Base-by-base conservation (phyloP, 306 rosid species). In the Gillenia trifoliata region DNA sequence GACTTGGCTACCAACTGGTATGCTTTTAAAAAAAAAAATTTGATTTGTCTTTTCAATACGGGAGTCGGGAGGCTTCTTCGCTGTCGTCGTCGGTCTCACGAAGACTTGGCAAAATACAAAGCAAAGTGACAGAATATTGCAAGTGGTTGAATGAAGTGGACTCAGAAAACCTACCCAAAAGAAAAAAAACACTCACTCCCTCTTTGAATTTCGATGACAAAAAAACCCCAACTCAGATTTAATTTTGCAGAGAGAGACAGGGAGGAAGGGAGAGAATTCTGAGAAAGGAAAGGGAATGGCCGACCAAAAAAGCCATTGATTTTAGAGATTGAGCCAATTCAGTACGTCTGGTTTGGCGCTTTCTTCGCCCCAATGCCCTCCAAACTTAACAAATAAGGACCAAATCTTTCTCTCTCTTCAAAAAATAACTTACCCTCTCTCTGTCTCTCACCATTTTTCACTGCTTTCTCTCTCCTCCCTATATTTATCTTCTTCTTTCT, bases 281-380 rank as follows among this genome's bases (percentile, higher is more conserved):
- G 64, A 59, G 64, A 59, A 26, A 59, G 64, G 64, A 29, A 61
- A 5, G 66, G 30, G 59, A 54, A 7, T 13, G 55, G 13, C 7
- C 17, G 33, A 59, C 33, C 31, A 59, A 12, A 59, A 11, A 29
- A 61, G 66, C 66, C 66, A 61, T 61, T 61, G 66, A 2, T 4
- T 59, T 59, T 12, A 11, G 10, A 26, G 64, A 59, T 25, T 15
- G 12, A 61, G 60, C 76, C 20, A 45, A 15, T 45, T 45, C 20
- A 16, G 52, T 40, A 66, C 83, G 77, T 68, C 67, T 69, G 61
- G 81, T 78, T 85, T 83, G 87, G 88, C 91, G 89, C 81, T 83
- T 80, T 85, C 83, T 73, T 55, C 91, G 94, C 66, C 63, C 66
- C 73, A 49, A 73, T 30, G 77, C 67, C 68, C 81, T 71, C 65